Conservation (phyloP, 306 rosid genomes). For the Spatholobus suberectus region DNA sequence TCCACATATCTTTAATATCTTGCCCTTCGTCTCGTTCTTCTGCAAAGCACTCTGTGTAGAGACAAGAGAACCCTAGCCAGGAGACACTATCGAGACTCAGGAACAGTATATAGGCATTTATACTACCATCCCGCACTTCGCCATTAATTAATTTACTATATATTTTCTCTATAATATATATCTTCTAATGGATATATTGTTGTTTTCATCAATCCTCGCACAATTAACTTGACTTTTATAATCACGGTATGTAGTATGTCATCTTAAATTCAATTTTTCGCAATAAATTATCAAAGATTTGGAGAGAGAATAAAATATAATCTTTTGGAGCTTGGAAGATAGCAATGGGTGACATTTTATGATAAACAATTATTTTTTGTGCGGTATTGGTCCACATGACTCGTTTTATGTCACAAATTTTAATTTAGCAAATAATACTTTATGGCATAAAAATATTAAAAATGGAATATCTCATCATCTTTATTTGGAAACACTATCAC, state of each 20-base stretch:
- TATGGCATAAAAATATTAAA: neutral
- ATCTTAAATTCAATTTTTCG: neutral
- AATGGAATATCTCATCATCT: neutral
- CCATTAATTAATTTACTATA: neutral
- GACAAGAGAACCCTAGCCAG: constrained; percentile 16
- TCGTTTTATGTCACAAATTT: neutral
- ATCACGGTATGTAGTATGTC: constrained; percentile 9
- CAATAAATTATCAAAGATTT: constrained; percentile 36
- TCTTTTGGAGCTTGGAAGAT: neutral
- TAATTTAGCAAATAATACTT: neutral
- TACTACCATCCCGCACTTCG: neutral
- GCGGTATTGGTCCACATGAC: neutral
- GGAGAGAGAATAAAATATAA: constrained; percentile 7
- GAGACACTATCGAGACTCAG: constrained; percentile 10
- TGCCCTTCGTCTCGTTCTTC: neutral
- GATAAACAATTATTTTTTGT: neutral
- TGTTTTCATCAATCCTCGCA: neutral
- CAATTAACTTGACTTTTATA: constrained; percentile 17
- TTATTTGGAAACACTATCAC: neutral
- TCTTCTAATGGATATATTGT: neutral
- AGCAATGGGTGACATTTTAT: neutral
- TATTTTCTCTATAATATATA: neutral
- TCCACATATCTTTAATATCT: constrained; percentile 8
- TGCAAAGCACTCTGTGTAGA: neutral
- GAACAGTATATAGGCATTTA: neutral